Evolutionary conservation across 2,329 filamentous ascomycete species (phyloP), one percentile per base, ranked within the genome.

Genomic region (Tolypocladium inflatum): DNA sequence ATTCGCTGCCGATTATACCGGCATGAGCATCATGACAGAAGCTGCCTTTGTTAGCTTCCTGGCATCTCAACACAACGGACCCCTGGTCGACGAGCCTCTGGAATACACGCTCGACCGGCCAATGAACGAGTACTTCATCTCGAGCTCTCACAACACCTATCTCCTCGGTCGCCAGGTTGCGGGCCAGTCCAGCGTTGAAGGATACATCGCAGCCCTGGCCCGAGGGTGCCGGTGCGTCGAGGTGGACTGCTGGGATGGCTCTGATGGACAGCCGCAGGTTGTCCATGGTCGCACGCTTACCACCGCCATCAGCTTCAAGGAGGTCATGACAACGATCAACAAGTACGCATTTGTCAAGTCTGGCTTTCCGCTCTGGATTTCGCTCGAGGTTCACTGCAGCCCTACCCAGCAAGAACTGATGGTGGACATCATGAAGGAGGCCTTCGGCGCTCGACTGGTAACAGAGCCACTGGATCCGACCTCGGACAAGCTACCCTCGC

Each of bases 71-170:
- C 81, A 85, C 64, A 96, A 95, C 67, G 79, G 84, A 2, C 80
- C 89, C 2, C 80, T 91, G 48, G 74, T 81, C 35, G 80, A 82
- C 48, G 79, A 82, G 60, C 81, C 83, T n/a, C 73, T 81, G 15
- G 75, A 84, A 35, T 84, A 85, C 57, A 77, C 77, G 7, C 83
- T 97, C 57, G 86, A 96, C 68, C 85, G 89, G 30, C 94, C 94
- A 0, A 78, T 97, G 70, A 96, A 96, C 70, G 93, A 97, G 70
- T 99, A 99, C 73, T 97, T 91, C 77, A 94, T 99, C 64, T 97
- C 93, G 1, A 97, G 92, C 76, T 97, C 94, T 1, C 94, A 99
- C 79, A 99, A 99, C 73, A 99, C 94, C 0, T 99, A 99, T 68
- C 85, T 99, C 1, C 80, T 95, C 5, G 94, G 94, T 17, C 87